Evolutionary conservation across 1,139 yeast species (phyloP).

Genomic region (Blastobotrys ciferrii): DNA sequence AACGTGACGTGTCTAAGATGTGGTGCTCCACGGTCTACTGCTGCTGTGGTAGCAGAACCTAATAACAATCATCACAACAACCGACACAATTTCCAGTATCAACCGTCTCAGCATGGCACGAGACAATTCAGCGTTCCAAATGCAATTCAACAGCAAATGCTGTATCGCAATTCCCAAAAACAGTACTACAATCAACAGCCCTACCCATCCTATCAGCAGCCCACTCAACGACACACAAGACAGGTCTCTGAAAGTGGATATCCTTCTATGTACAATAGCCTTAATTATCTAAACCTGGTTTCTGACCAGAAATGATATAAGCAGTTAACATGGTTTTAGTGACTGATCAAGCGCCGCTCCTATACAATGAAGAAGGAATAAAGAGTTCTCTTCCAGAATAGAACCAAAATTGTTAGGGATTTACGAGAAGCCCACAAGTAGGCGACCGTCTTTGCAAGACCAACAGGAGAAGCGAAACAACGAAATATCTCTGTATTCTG

Average conservation of each 20-base stretch:
- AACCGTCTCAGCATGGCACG: not conserved
- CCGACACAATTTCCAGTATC: not conserved
- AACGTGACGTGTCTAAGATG: constrained; percentile 84
- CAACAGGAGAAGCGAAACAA: too few species aligned
- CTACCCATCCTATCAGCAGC: constrained; percentile 6
- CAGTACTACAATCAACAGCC: not conserved
- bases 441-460: too few species aligned
- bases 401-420: too few species aligned
- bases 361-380: too few species aligned
- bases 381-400: too few species aligned
- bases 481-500: too few species aligned
- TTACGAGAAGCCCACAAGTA: too few species aligned
- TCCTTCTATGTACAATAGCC: constrained; percentile 2
- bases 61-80: constrained; percentile 4
- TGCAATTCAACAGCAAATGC: constrained; percentile 1
- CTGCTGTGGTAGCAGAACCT: constrained; percentile 31
- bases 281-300: constrained; percentile 3
- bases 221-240: not conserved
- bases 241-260: too few species aligned
- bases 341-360: too few species aligned
- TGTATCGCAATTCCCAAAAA: not conserved
- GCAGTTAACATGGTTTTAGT: not conserved
- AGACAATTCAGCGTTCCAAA: constrained; percentile 5
- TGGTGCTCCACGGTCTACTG: constrained; percentile 69
- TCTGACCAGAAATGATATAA: constrained; percentile 3